Percentiles rank a stretch among this genome's conserved stretches.
Evolutionary conservation across 495 filamentous ascomycete genomes (phyloP).

Genomic region (Neurospora discreta): DNA sequence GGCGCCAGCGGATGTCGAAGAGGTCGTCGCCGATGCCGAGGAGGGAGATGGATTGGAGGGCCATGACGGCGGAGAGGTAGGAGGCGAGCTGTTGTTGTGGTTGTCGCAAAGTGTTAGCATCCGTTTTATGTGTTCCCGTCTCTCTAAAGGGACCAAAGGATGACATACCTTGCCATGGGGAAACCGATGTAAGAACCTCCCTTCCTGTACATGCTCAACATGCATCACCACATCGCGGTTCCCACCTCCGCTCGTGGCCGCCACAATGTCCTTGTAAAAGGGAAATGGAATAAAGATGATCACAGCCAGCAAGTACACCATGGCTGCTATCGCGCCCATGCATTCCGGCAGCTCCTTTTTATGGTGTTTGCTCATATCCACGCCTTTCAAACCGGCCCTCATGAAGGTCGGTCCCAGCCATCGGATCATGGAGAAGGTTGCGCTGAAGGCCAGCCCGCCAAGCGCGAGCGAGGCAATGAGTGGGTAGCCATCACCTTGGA

Average conservation of each 20-base stretch:
- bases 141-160: not conserved
- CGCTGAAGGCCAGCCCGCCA: slow-evolving; percentile 70
- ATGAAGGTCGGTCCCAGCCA: slow-evolving; percentile 94
- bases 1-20: slow-evolving; percentile 96
- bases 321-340: slow-evolving; percentile 93
- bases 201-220: slow-evolving; percentile 56
- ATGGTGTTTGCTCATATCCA: slow-evolving; percentile 71
- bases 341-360: slow-evolving; percentile 75
- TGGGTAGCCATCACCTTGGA: slow-evolving; percentile 72
- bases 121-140: not conserved
- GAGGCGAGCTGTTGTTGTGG: slow-evolving; percentile 66
- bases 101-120: not conserved
- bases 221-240: slow-evolving; percentile 74
- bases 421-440: slow-evolving; percentile 70
- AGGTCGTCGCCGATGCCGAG: slow-evolving; percentile 93
- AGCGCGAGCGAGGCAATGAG: slow-evolving; percentile 81
- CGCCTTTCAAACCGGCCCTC: slow-evolving; percentile 79
- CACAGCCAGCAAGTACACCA: slow-evolving; percentile 77
- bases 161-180: slow-evolving; percentile 69
- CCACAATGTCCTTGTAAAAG: slow-evolving; percentile 96
- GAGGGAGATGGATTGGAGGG: slow-evolving; percentile 76
- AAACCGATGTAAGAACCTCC: slow-evolving; percentile 78
- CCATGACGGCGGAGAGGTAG: slow-evolving; percentile 87
- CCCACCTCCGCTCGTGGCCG: slow-evolving; percentile 87
- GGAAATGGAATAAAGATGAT: slow-evolving; percentile 92